These are phyloP conservation scores for Chlamydomonas applanata DNA, from an alignment of 139 green algal genomes.

Conservation along the genomic window DNA sequence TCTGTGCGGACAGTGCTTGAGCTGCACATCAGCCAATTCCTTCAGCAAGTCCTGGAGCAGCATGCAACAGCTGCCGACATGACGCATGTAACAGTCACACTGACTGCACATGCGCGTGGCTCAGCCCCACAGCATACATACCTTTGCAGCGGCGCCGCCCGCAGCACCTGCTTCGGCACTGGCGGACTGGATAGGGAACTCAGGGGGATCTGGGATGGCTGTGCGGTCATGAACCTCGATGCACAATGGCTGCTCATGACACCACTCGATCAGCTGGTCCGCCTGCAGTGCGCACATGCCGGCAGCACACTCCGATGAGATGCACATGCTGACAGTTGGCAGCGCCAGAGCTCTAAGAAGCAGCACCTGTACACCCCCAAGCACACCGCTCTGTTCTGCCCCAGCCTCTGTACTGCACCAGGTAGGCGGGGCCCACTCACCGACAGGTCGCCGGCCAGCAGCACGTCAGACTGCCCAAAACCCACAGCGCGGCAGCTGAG, in stretches of 20 bases:
- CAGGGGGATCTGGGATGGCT: slow-evolving; percentile 35
- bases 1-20: neutral
- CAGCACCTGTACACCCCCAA: too few relatives aligned
- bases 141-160: neutral
- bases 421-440: slow-evolving; percentile 2
- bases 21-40: neutral
- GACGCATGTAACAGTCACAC: slow-evolving; percentile 2
- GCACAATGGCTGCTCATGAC: slow-evolving; percentile 15
- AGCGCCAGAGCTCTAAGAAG: neutral
- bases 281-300: slow-evolving; percentile 4
- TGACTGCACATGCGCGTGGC: neutral
- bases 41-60: too few relatives aligned
- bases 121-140: neutral
- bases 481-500: slow-evolving; percentile 4
- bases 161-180: neutral
- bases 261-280: slow-evolving; percentile 33
- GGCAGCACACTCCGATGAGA: neutral
- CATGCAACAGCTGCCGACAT: neutral
- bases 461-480: slow-evolving; percentile 30
- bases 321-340: slow-evolving; percentile 8
- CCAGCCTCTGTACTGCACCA: neutral
- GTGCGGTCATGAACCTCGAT: slow-evolving; percentile 53
- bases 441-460: slow-evolving; percentile 26
- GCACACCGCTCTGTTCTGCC: too few relatives aligned
- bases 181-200: slow-evolving; percentile 29